Evolutionary conservation across 83 land plant species (phyloP).

Genomic region (Larix sibirica): DNA sequence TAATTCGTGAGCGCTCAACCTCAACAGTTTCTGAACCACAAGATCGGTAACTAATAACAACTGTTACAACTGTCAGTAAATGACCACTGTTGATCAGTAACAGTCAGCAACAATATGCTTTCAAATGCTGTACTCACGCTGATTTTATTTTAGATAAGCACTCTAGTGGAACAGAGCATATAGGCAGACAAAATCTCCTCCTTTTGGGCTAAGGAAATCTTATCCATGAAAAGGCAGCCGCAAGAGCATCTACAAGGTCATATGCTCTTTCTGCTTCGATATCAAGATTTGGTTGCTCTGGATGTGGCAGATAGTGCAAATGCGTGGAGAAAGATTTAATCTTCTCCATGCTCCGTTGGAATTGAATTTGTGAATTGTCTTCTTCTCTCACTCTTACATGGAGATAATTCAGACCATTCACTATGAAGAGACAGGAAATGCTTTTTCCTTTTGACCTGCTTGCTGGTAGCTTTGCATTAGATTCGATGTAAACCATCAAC

Average conservation of each 20-base stretch:
- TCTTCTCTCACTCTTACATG: background rate
- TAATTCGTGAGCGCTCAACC: too few species aligned
- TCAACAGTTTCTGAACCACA: too few species aligned
- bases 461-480: constrained; percentile 5
- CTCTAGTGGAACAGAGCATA: constrained; percentile 6
- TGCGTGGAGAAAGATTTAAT: background rate
- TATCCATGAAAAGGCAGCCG: constrained; percentile 54
- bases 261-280: constrained; percentile 23
- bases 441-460: constrained; percentile 19
- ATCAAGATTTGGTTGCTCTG: constrained; percentile 22
- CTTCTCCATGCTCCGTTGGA: background rate
- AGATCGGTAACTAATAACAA: too few species aligned
- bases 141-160: constrained; percentile 43
- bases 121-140: constrained; percentile 71
- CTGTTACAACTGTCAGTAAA: too few species aligned
- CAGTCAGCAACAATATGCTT: background rate
- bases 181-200: constrained; percentile 41
- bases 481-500: constrained; percentile 47
- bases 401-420: background rate
- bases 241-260: constrained; percentile 41
- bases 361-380: too few species aligned
- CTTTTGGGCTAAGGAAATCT: constrained; percentile 71
- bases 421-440: background rate
- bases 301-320: background rate
- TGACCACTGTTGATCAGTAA: too few species aligned